Evolutionary conservation across 2,329 filamentous ascomycete species (phyloP), one percentile per base, ranked within the genome.

Genomic region (Cephalotrichum gorgonifer): DNA sequence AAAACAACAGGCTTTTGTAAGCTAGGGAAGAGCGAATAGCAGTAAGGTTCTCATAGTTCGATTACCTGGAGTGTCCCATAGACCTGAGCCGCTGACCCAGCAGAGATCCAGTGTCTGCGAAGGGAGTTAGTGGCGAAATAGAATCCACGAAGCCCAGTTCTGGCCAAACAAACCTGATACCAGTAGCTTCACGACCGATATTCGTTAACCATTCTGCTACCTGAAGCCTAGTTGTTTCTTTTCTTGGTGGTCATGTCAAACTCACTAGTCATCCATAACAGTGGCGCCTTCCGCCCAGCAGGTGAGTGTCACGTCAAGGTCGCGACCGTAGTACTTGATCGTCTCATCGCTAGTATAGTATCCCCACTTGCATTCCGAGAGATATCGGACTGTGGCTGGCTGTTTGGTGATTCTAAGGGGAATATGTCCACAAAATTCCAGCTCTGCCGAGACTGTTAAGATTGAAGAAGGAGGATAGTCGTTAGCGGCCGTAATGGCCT

Each of bases 361-460:
- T 26, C 43, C 46, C 43, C 47, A 49, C 33, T 49, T 51, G 43
- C 50, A 51, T 27, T 43, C 46, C 35, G 46, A 31, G n/a, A 51
- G 46, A 20, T 49, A 51, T 26, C 39, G 28, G 27, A 48, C 39
- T 9, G n/a, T 28, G 5, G 49, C 49, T 17, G 25, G 35, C 39
- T 48, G 44, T 26, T 38, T 14, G 33, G 44, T 51, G 44, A 51
- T 41, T 11, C 48, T 31, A 14, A 33, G 17, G 2, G 38, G 44
- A 20, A 51, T 26, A 3, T 43, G 12, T n/a, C 49, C 49, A 25
- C 49, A 51, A 27, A 7, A 15, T 12, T 47, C 33, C 7, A 51
- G 27, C 25, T 48, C 44, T 7, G 38, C 41, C 27, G 23, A n/a
- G 39, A 44, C 49, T 48, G 31, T 17, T n/a, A n/a, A 22, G 2